These are phyloP conservation scores for Chaetomium cochliodes DNA, from an alignment of 495 filamentous ascomycete species.

Conservation along the genomic window DNA sequence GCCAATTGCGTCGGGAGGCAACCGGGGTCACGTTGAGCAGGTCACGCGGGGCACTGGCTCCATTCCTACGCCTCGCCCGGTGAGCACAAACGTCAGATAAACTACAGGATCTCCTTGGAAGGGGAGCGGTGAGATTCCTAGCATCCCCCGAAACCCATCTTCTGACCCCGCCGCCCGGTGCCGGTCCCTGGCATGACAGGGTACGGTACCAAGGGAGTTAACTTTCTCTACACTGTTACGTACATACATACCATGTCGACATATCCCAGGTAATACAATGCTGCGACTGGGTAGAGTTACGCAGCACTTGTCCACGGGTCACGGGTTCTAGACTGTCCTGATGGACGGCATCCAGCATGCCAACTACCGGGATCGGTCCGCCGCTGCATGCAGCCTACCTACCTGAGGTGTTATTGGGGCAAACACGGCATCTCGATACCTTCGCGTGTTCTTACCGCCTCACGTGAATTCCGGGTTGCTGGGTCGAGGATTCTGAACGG, in stretches of 20 bases:
- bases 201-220: too few species aligned
- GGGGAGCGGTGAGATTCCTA: background rate
- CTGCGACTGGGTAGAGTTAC: too few species aligned
- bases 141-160: too few species aligned
- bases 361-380: background rate
- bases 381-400: conserved; percentile 4
- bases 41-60: conserved; percentile 13
- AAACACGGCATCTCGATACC: background rate
- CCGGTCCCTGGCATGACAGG: too few species aligned
- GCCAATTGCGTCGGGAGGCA: background rate
- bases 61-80: conserved; percentile 9
- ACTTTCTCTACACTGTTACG: too few species aligned
- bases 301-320: too few species aligned
- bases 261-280: too few species aligned
- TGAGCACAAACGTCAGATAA: conserved; percentile 5
- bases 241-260: too few species aligned
- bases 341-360: background rate
- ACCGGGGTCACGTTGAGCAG: conserved; percentile 13
- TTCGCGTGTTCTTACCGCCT: background rate
- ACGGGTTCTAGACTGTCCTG: too few species aligned
- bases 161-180: background rate
- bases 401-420: background rate
- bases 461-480: background rate
- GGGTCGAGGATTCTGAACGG: too few species aligned
- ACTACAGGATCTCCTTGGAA: conserved; percentile 1